Base-by-base conservation (phyloP, 73 alveolate species). In the Breviolum minutum region DNA sequence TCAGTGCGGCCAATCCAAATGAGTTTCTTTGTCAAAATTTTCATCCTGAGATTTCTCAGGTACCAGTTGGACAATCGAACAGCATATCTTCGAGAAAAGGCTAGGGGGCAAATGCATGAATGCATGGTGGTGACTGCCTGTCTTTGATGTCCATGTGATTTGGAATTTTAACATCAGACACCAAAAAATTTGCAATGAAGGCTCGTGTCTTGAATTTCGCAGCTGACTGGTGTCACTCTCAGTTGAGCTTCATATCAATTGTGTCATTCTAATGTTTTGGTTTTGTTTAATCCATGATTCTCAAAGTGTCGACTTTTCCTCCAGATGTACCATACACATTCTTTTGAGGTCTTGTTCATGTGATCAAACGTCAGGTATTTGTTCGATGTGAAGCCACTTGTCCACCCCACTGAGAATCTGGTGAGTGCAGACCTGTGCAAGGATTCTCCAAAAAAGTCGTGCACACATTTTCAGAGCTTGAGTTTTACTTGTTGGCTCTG, bases 401-500 rank as follows among this genome's bases (percentile, higher is more conserved):
- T 90, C 74, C 97, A 90, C 97, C 97, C 97, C 26, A 90, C 97
- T 22, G 97, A 90, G 87, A 90, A 90, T 63, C 29, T 90, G 74
- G 97, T 90, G 76, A 90, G 97, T 22, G 97, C 66, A 70, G 97
- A 90, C 77, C 70, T 90, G 97, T 90, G 97, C 77, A 90, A 90
- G 97, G 97, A 40, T 40, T 40, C 54, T 40, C 54, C 54, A 0
- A 40, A 40, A 40, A 40, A 40, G 3, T 40, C 0, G 0, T 40
- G 54, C 54, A 40, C 0, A 40, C 54, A 40, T 12, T 71, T 71
- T 12, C 81, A 20, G 30, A 0, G 32, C 81, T 71, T 71, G 40
- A 71, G 81, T 71, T 71, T n/a, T 0, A 13, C 32, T 20, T 71
- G 61, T 77, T 22, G 87, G 54, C 54, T 40, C 54, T 40, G 54